Evolutionary conservation across 2,329 filamentous ascomycete species (phyloP).

Genomic region (Fusarium graminum): DNA sequence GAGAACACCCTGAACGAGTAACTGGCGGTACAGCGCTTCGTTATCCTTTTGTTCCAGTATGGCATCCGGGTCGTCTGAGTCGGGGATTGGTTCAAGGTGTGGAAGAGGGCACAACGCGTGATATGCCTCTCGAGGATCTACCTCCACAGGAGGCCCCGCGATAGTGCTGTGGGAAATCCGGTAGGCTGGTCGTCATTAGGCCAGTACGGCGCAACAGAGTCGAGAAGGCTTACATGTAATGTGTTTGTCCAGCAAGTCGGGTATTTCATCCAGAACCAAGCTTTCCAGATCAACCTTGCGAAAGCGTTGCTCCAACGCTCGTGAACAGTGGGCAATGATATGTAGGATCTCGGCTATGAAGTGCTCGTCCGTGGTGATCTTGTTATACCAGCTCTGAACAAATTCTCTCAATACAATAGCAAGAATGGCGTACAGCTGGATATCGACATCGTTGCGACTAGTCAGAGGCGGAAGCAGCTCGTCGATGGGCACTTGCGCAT

Average conservation of each 20-base stretch:
- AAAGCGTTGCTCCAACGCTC: constrained; percentile 87
- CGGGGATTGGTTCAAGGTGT: constrained; percentile 81
- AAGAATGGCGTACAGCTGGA: constrained; percentile 92
- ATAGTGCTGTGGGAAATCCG: constrained; percentile 73
- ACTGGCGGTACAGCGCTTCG: constrained; percentile 85
- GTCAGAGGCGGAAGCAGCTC: constrained; percentile 90
- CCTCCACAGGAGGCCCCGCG: constrained; percentile 69
- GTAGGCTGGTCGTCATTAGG: constrained; percentile 70
- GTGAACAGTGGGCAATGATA: constrained; percentile 91
- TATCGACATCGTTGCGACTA: constrained; percentile 92
- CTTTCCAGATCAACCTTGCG: constrained; percentile 85
- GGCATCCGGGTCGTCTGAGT: constrained; percentile 63
- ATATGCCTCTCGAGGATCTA: constrained; percentile 78
- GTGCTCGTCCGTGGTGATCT: constrained; percentile 89
- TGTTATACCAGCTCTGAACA: constrained; percentile 92
- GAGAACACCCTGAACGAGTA: constrained; percentile 86
- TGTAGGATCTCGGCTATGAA: constrained; percentile 91
- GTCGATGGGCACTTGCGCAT: constrained; percentile 71
- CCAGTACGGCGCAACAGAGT: neutral
- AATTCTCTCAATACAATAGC: constrained; percentile 91
- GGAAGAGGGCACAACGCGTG: constrained; percentile 87
- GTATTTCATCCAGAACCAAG: constrained; percentile 87
- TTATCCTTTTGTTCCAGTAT: constrained; percentile 76
- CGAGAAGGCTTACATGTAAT: constrained; percentile 72
- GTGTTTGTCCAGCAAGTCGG: constrained; percentile 83